Conservation (phyloP, 768 basidiomycete species). For the Multifurca ochricompacta region DNA sequence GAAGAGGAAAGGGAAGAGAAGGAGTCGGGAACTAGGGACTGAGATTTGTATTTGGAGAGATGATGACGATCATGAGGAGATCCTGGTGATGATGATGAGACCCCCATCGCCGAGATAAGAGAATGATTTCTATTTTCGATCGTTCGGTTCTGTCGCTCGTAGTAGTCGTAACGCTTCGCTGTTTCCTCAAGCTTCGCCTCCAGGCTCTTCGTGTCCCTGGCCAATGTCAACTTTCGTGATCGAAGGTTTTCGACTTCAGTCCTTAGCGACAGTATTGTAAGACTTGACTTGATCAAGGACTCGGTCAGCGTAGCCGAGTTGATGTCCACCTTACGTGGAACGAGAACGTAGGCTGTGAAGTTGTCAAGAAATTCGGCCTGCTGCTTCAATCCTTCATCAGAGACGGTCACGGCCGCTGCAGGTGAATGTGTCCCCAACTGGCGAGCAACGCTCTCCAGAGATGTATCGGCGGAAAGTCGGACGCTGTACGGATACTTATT, state of each 20-base stretch:
- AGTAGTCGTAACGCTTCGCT: not conserved
- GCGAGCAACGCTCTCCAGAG: not conserved
- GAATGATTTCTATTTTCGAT: too few species aligned
- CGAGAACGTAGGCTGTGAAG: not conserved
- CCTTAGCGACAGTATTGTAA: not conserved
- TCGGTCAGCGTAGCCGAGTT: not conserved
- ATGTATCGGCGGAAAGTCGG: not conserved
- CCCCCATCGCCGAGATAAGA: too few species aligned
- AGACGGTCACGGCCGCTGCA: not conserved
- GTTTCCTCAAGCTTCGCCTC: not conserved
- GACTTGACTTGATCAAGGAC: not conserved
- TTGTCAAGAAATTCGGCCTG: not conserved
- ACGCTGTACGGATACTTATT: not conserved
- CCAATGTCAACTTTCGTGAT: not conserved
- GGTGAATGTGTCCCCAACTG: not conserved
- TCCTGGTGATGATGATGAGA: not conserved
- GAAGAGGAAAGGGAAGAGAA: too few species aligned
- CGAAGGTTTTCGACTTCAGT: not conserved
- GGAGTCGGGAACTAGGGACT: too few species aligned
- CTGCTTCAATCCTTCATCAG: not conserved
- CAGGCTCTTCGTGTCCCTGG: not conserved
- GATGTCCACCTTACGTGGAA: not conserved
- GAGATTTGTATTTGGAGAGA: too few species aligned
- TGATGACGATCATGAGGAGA: not conserved
- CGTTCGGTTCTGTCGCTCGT: not conserved